A percentile compares a stretch with the other conserved stretches of the same genome.
Conservation (phyloP, 257 asterid genomes). For the Echium plantagineum region DNA sequence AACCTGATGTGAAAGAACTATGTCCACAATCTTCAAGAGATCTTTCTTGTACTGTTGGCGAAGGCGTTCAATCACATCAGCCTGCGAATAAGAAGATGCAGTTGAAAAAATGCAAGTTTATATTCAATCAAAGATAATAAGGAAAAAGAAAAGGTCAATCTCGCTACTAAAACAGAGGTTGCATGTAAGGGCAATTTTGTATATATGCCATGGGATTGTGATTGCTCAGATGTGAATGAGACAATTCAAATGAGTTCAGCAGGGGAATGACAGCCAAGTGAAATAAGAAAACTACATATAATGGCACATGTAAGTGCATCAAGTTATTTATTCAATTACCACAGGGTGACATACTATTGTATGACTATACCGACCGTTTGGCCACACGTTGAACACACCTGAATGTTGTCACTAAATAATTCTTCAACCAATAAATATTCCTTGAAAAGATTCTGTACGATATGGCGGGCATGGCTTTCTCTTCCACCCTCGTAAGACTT, state of each 20-base stretch:
- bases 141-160: neutral
- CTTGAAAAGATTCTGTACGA: conserved; percentile 82
- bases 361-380: neutral
- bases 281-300: neutral
- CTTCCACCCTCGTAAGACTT: conserved; percentile 97
- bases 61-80: conserved; percentile 93
- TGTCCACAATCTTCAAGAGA: conserved; percentile 81
- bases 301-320: neutral
- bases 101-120: neutral
- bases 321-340: neutral
- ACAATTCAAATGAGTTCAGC: neutral
- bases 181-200: neutral
- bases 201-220: neutral
- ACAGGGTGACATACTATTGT: no score
- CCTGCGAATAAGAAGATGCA: conserved; percentile 37
- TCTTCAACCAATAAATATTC: conserved; percentile 83
- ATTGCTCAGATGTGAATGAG: neutral
- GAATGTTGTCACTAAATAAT: conserved; percentile 85
- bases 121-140: neutral
- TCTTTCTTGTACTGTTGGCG: conserved; percentile 91
- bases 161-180: neutral
- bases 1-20: conserved; percentile 99
- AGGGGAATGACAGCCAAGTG: neutral
- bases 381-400: conserved; percentile 35
- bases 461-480: conserved; percentile 94